Percentiles rank a stretch among this genome's conserved stretches.
These are phyloP conservation scores for Neurospora tetrasperma DNA, from an alignment of 495 filamentous ascomycete species.

Conservation along the genomic window DNA sequence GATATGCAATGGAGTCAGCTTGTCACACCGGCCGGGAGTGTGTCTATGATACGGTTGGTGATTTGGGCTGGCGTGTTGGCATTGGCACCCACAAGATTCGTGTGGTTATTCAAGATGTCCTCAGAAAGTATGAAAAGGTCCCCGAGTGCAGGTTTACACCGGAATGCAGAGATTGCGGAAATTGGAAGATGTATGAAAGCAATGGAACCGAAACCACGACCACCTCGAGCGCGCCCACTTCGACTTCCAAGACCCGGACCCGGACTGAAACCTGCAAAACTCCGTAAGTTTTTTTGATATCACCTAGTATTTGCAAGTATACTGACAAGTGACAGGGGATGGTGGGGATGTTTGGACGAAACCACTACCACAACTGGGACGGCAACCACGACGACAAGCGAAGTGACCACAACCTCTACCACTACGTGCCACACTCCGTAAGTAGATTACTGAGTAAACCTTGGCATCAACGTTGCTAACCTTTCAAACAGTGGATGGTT, in stretches of 20 bases:
- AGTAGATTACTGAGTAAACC: background rate
- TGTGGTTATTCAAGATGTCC: slow-evolving; percentile 73
- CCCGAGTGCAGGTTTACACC: slow-evolving; percentile 58
- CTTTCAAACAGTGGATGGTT: slow-evolving; percentile 52
- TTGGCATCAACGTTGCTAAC: slow-evolving; percentile 48
- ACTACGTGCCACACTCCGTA: slow-evolving; percentile 49
- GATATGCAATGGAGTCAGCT: slow-evolving; percentile 84
- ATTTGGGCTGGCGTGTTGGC: slow-evolving; percentile 82
- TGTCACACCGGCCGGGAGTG: slow-evolving; percentile 87
- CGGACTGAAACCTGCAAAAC: slow-evolving; percentile 81
- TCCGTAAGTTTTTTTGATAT: slow-evolving; percentile 30
- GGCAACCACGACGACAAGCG: slow-evolving; percentile 33
- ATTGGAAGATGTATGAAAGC: slow-evolving; percentile 89
- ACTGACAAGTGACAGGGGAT: slow-evolving; percentile 37
- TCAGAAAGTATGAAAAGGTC: slow-evolving; percentile 68
- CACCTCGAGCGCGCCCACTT: slow-evolving; percentile 44
- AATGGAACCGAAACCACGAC: slow-evolving; percentile 73
- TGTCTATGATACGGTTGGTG: slow-evolving; percentile 79
- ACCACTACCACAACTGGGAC: slow-evolving; percentile 40
- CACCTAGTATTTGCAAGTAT: background rate
- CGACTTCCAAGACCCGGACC: slow-evolving; percentile 51
- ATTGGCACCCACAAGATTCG: slow-evolving; percentile 79
- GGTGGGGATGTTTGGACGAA: slow-evolving; percentile 66
- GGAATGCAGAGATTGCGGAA: slow-evolving; percentile 82
- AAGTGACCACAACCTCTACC: slow-evolving; percentile 38